Base-by-base conservation (phyloP, 257 asterid genomes). In the Penstemon davidsonii region DNA sequence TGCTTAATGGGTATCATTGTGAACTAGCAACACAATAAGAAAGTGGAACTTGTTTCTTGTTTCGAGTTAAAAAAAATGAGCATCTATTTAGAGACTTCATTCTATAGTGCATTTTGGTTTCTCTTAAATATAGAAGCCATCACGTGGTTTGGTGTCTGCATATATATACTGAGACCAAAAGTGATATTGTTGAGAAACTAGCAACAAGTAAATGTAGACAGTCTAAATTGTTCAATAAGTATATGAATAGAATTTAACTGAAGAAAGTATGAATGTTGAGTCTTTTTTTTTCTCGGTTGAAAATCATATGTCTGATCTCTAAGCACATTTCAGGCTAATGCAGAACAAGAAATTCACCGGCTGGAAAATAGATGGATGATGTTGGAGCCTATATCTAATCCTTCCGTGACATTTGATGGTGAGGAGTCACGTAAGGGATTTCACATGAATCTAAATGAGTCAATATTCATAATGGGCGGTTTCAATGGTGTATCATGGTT, bases 381-480 rank as follows among this genome's bases (percentile, higher is more conserved):
- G 65, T 60, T 79, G 81, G 96, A 84, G 76, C 86, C 82, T 55
- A 33, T 65, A 55, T 75, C 84, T 57, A 62, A 62, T 74, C 41
- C 82, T 71, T 70, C 82, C 10, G 1, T 25, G 45, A 65, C 64
- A 72, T 55, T 66, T 62, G 68, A 55, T 49, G 84, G 67, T 75
- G 83, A 67, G 47, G 77, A 73, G 60, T 50, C 78, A 58, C 64
- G 67, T 75, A 85, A 82, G 69, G 86, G 78, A 64, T 51, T 63
- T 62, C 62, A 68, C 61, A 68, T 69, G 53, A 78, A 80, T 63
- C 70, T 69, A 60, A 67, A 72, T 8, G 90, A 88, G 63, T 78
- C 85, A 33, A 87, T 93, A 56, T 73, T 83, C 66, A 66, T 92
- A 47, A 77, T 88, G 60, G 98, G 97, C 51, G 96, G 96, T 70